Conservation (phyloP, 441 rosid species). For the Arabidopsis lyrata region DNA sequence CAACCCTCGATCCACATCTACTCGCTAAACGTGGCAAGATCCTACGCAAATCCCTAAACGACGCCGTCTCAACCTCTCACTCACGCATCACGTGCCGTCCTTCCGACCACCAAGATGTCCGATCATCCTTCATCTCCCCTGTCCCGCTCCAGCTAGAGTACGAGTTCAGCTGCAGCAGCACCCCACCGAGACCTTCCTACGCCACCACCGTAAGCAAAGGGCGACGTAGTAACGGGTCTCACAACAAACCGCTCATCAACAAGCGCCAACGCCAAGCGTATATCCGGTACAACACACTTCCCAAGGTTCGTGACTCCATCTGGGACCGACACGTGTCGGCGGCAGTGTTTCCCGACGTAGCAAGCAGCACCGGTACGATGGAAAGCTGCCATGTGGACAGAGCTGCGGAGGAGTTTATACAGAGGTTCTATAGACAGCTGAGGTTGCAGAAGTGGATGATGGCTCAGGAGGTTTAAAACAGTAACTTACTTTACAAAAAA, state of each 20-base stretch:
- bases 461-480: constrained; percentile 39
- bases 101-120: constrained; percentile 27
- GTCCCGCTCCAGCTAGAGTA: constrained; percentile 61
- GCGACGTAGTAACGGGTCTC: constrained; percentile 31
- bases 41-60: constrained; percentile 63
- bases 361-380: constrained; percentile 53
- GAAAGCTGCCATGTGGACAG: constrained; percentile 61
- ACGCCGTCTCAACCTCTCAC: constrained; percentile 58
- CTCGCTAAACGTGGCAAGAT: constrained; percentile 65
- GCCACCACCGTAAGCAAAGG: constrained; percentile 33
- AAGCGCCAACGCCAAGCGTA: constrained; percentile 39
- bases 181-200: constrained; percentile 56
- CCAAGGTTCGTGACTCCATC: constrained; percentile 34
- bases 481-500: background rate
- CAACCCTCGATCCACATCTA: constrained; percentile 53
- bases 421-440: constrained; percentile 67
- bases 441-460: constrained; percentile 65
- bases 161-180: constrained; percentile 89
- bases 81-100: constrained; percentile 52
- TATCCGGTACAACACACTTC: constrained; percentile 37
- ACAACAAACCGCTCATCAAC: constrained; percentile 38
- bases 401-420: constrained; percentile 84
- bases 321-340: constrained; percentile 46
- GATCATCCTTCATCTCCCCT: constrained; percentile 57
- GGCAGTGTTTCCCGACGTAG: constrained; percentile 52